Evolutionary conservation across 257 asterid species (phyloP).

Genomic region (Phtheirospermum japonicum): DNA sequence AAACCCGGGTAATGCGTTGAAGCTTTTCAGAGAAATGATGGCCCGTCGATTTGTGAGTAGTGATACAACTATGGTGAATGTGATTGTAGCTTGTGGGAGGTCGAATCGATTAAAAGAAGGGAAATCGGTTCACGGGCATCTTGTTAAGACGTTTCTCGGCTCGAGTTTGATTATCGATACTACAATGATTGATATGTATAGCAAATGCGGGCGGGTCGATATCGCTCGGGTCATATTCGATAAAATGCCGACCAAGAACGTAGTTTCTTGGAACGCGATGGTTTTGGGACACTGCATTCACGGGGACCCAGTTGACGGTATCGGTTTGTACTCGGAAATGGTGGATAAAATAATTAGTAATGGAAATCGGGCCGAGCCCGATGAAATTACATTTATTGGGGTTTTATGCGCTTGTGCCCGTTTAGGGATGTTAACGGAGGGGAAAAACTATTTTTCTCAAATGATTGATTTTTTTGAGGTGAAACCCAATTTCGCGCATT

Average conservation of each 20-base stretch:
- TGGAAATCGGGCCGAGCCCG: constrained; percentile 36
- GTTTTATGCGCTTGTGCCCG: constrained; percentile 71
- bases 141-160: constrained; percentile 33
- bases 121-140: constrained; percentile 61
- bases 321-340: constrained; percentile 44
- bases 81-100: constrained; percentile 66
- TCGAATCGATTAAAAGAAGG: constrained; percentile 73
- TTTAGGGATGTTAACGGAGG: constrained; percentile 44
- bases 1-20: constrained; percentile 56
- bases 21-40: constrained; percentile 63
- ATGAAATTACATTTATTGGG: constrained; percentile 69
- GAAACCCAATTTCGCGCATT: constrained; percentile 60
- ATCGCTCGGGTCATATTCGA: constrained; percentile 46
- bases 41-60: constrained; percentile 31
- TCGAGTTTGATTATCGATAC: constrained; percentile 49
- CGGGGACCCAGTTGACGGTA: constrained; percentile 52
- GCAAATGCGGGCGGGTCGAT: constrained; percentile 63
- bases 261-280: constrained; percentile 64
- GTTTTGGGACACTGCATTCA: constrained; percentile 66
- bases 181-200: constrained; percentile 56
- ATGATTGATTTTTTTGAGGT: constrained; percentile 43
- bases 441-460: constrained; percentile 40
- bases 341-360: constrained; percentile 22
- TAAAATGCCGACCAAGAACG: constrained; percentile 45
- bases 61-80: constrained; percentile 48